A percentile compares a stretch with the other conserved stretches of the same genome.
These are phyloP conservation scores for Penstemon barbatus DNA, from an alignment of 257 asterid species.

Conservation along the genomic window DNA sequence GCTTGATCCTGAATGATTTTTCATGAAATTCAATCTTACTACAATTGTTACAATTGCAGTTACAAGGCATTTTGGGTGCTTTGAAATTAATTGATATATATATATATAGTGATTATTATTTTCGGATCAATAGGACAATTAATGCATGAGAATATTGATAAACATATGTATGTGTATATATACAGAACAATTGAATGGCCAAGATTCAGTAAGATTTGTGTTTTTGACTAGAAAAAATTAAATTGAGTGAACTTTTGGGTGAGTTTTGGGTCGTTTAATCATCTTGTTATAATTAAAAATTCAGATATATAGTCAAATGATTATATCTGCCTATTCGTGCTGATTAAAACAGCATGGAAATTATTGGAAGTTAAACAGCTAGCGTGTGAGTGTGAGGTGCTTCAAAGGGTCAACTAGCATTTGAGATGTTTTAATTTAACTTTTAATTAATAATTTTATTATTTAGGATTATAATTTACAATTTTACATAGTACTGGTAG, in stretches of 20 bases:
- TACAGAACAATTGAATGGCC: constrained; percentile 5
- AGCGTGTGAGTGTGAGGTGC: constrained; percentile 7
- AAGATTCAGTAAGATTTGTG: too few relatives aligned
- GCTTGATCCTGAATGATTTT: constrained; percentile 45
- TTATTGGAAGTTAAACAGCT: background rate
- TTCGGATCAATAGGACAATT: constrained; percentile 14
- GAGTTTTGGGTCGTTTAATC: constrained; percentile 12
- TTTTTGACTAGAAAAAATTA: too few relatives aligned
- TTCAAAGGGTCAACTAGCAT: constrained; percentile 9
- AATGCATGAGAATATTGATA: background rate
- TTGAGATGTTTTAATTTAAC: background rate
- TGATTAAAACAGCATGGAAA: background rate
- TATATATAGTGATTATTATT: background rate
- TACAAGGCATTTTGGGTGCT: constrained; percentile 24
- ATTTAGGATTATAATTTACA: too few relatives aligned
- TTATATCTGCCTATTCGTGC: background rate
- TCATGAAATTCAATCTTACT: constrained; percentile 21
- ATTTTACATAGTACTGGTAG: too few relatives aligned
- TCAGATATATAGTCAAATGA: background rate
- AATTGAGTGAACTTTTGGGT: background rate
- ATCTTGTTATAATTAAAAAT: background rate
- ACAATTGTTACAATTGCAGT: background rate
- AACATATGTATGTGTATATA: background rate
- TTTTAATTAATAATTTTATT: too few relatives aligned
- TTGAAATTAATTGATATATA: background rate